Evolutionary conservation across 2,329 filamentous ascomycete genomes (phyloP), one percentile per base, ranked within the genome.

Genomic region (Fusarium algeriense): DNA sequence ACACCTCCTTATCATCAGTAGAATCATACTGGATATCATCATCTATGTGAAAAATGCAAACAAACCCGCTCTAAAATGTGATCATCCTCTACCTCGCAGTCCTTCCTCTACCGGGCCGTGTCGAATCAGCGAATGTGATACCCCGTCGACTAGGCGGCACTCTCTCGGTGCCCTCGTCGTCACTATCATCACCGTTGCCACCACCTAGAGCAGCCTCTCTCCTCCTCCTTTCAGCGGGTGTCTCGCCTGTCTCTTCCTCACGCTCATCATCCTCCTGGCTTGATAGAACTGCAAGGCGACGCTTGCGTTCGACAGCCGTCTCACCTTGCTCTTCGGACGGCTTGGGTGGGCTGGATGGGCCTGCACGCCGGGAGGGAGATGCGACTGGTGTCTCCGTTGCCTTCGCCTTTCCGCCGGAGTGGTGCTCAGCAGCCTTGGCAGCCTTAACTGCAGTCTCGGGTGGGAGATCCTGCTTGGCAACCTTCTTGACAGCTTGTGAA

Each of bases 181-280:
- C 81, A 32, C 77, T 81, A 37, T 90, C 73, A 7, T 74, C 75
- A 11, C 56, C 84, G 11, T 79, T 77, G 19, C 82, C 81, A 67
- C 92, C 84, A 13, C 92, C 92, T 3, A 95, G 82, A 2, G 93
- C 93, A 2, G 92, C 92, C 74, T 94, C 89, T 74, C 93, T 88
- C 57, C 93, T 85, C 43, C 92, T 87, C 61, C 91, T 85, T 80
- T 95, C 93, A 0, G 92, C 93, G 0, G 92, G 90, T 1, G 92
- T 94, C 81, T 95, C 93, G 37, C 82, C 85, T 37, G 83, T 84
- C 7, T 79, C 76, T 20, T 81, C 83, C 4, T 80, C 82, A 9
- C 77, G 74, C 15, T 81, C 83, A 4, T 81, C 82, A 15, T 85
- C 83, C 34, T 80, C 81, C 34, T 84, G 84, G 26, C 17, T 83